Evolutionary conservation across 129 eudicot genomes (phyloP), one percentile per base, ranked within the genome.

Genomic region (Arctium minus): DNA sequence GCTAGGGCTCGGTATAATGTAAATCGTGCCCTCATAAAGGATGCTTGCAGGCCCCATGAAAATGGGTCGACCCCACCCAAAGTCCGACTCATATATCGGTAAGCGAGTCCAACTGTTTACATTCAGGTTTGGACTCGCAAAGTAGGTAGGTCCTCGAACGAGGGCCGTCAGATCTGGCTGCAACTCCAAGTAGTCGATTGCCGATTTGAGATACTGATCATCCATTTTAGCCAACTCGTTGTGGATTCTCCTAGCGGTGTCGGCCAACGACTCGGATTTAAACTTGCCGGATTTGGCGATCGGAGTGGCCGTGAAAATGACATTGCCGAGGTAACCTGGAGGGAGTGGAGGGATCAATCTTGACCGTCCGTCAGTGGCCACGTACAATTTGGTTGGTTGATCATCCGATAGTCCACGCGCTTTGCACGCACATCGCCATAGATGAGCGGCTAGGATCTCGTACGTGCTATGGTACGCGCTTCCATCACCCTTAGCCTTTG

Each of bases 21-120:
- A 84, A 12, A 82, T 84, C 2, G 86, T 82, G 17, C 97, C 97
- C 38, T 92, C 95, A 10, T 80, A 89, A 39, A 83, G 80, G 17
- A 91, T 84, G 39, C 82, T 72, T 2, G 85, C 96, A 9, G 90
- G 95, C 9, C 95, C 95, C 88, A 87, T 83, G 80, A 76, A 82
- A 50, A 88, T 78, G 39, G 94, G 93, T 15, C 85, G 85, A 9
- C 97, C 95, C 97, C 94, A 90, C 5, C 96, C 97, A 8, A 93
- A 93, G 78, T 93, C 93, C 0, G 91, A 79, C 1, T 89, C 97
- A 50, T 89, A 70, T 22, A 91, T 50, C 0, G 96, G 96, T 65
- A 93, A 82, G 30, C 89, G 73, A 67, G 86, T 85, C 97, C 95
- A 93, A 46, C 90, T 87, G 17, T 84, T 90, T 31, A 90, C 75